A percentile compares a stretch with the other conserved stretches of the same genome.
phyloP scores from a whole-genome alignment of 345 rosid genomes.

The Excoecaria cochinchinensis region DNA sequence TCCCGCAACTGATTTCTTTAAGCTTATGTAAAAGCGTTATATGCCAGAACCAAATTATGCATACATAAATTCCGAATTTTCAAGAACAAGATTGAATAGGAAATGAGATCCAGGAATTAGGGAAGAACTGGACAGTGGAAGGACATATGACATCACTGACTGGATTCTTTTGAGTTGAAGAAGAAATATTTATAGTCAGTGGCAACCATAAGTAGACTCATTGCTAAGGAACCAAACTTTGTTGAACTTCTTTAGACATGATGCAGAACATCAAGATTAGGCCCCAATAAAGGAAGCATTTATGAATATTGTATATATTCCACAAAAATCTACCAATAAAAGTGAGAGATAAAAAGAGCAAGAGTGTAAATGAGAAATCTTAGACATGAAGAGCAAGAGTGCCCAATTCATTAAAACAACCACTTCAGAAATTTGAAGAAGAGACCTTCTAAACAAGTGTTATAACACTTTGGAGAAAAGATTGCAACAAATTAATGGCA shows the following conservation, averaged over 20 bases:
- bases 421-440: neutral
- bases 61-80: neutral
- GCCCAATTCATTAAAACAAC: neutral
- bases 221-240: neutral
- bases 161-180: neutral
- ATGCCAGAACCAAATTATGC: neutral
- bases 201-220: neutral
- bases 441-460: neutral
- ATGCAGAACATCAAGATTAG: neutral
- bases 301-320: neutral
- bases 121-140: neutral
- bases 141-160: neutral
- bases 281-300: neutral
- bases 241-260: neutral
- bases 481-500: neutral
- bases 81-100: neutral
- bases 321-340: neutral
- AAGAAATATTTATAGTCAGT: neutral
- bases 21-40: neutral
- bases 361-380: neutral
- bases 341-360: neutral
- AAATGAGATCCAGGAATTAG: neutral
- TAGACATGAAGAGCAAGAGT: no score
- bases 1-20: neutral
- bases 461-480: neutral